Conservation (phyloP, 2,329 filamentous ascomycete species). For the Fusarium brachygibbosum region DNA sequence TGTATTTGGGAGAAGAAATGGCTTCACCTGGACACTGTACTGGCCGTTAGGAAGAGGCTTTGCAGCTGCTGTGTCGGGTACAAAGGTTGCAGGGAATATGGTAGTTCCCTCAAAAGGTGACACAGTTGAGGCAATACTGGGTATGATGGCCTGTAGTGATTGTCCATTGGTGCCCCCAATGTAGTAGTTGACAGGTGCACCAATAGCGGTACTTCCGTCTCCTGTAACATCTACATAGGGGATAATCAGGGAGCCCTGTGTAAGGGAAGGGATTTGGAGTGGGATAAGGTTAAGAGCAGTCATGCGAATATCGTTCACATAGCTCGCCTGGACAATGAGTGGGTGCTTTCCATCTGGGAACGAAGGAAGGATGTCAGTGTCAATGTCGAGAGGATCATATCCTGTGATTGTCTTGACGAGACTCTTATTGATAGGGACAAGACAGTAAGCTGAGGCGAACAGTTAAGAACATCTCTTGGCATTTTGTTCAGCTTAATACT, state of each 20-base stretch:
- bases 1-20: constrained; percentile 17
- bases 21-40: constrained; percentile 10
- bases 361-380: constrained; percentile 1
- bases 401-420: constrained; percentile 18
- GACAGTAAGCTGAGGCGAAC: neutral
- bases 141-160: constrained; percentile 1
- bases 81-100: constrained; percentile 12
- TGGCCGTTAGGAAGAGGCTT: constrained; percentile 5
- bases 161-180: constrained; percentile 18
- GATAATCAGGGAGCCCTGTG: constrained; percentile 15
- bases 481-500: neutral
- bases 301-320: constrained; percentile 24
- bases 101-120: constrained; percentile 27
- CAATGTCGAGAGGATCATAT: constrained; percentile 8
- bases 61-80: neutral
- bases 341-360: constrained; percentile 25
- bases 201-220: constrained; percentile 7
- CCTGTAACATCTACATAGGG: constrained; percentile 24
- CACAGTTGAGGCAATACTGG: neutral
- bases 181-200: constrained; percentile 10
- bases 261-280: constrained; percentile 12
- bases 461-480: accelerated
- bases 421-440: constrained; percentile 16
- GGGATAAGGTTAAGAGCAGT: constrained; percentile 18
- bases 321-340: constrained; percentile 13